Conservation (phyloP, 495 filamentous ascomycete species). For the Parathielavia hyrcaniae region DNA sequence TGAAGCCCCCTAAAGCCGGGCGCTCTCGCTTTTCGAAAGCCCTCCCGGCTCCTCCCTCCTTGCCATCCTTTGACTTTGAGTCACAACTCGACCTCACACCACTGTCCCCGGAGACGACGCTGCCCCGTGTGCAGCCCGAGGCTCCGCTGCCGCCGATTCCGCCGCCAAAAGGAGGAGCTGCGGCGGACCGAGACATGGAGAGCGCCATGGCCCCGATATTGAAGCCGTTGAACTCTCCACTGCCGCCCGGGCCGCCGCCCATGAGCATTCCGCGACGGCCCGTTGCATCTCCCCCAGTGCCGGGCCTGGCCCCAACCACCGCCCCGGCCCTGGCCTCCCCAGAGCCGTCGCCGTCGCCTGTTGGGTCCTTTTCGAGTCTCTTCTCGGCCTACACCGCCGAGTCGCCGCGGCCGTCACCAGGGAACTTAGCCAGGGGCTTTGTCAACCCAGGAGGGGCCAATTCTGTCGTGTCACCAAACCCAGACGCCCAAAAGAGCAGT, state of each 20-base stretch:
- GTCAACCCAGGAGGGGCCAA: slow-evolving; percentile 35
- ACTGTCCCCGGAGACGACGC: slow-evolving; percentile 16
- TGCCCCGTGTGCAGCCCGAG: slow-evolving; percentile 9
- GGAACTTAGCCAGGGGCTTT: slow-evolving; percentile 29
- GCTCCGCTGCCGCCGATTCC: slow-evolving; percentile 21
- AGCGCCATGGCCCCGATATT: slow-evolving; percentile 19
- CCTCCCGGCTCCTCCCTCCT: slow-evolving; percentile 30
- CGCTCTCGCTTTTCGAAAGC: slow-evolving; percentile 37
- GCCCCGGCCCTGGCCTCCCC: slow-evolving; percentile 12
- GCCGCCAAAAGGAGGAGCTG: slow-evolving; percentile 19
- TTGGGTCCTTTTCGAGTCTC: slow-evolving; percentile 40
- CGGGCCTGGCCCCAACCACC: slow-evolving; percentile 7
- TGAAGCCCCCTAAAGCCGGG: slow-evolving; percentile 30
- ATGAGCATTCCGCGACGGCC: slow-evolving; percentile 32
- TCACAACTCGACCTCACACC: slow-evolving; percentile 14
- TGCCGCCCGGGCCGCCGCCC: slow-evolving; percentile 24
- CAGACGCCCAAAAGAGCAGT: slow-evolving; percentile 10
- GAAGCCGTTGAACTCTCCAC: slow-evolving; percentile 26
- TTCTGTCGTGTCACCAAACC: slow-evolving; percentile 29
- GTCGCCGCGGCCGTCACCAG: slow-evolving; percentile 31
- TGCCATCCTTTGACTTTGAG: slow-evolving; percentile 19
- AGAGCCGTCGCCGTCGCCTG: slow-evolving; percentile 26
- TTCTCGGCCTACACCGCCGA: slow-evolving; percentile 42
- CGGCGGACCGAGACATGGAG: slow-evolving; percentile 9
- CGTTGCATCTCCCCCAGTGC: slow-evolving; percentile 20